Conservation (phyloP, 1,284 basidiomycete species). For the Leccinum ponderosum region DNA sequence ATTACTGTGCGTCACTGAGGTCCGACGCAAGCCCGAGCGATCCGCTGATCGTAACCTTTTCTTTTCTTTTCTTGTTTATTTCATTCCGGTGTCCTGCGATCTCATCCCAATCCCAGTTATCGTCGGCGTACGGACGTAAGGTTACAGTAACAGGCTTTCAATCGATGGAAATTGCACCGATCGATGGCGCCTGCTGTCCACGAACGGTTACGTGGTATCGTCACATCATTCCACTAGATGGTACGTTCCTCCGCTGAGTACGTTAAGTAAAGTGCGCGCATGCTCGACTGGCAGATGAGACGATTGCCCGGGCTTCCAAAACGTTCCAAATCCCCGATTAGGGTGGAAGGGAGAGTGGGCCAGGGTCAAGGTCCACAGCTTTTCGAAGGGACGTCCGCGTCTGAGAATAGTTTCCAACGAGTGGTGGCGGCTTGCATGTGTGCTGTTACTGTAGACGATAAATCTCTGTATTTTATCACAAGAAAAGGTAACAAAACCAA, state of each 20-base stretch:
- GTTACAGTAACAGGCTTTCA: background rate
- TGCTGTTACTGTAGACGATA: conserved; percentile 1
- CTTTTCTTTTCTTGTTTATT: background rate
- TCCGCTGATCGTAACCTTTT: conserved; percentile 18
- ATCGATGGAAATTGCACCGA: conserved; percentile 21
- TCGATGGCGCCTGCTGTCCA: conserved; percentile 19
- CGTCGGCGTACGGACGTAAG: conserved; percentile 23
- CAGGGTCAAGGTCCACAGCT: background rate
- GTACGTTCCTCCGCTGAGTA: background rate
- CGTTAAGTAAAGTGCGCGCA: background rate
- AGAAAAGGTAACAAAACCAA: background rate
- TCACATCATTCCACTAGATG: background rate
- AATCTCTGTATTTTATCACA: background rate
- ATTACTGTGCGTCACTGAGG: background rate
- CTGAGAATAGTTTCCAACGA: conserved; percentile 8
- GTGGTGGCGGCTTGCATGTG: background rate
- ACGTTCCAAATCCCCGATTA: background rate
- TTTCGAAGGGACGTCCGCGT: conserved; percentile 3
- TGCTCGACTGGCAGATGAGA: background rate
- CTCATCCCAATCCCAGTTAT: conserved; percentile 1
- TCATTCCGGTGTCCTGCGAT: background rate
- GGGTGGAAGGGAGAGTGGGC: background rate
- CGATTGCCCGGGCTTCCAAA: background rate
- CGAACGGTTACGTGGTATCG: conserved; percentile 9
- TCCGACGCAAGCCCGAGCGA: conserved; percentile 7